A percentile compares a stretch with the other conserved stretches of the same genome.
phyloP scores from a whole-genome alignment of 371 early-diverging fungal species.

The Phascolomyces articulosus region DNA sequence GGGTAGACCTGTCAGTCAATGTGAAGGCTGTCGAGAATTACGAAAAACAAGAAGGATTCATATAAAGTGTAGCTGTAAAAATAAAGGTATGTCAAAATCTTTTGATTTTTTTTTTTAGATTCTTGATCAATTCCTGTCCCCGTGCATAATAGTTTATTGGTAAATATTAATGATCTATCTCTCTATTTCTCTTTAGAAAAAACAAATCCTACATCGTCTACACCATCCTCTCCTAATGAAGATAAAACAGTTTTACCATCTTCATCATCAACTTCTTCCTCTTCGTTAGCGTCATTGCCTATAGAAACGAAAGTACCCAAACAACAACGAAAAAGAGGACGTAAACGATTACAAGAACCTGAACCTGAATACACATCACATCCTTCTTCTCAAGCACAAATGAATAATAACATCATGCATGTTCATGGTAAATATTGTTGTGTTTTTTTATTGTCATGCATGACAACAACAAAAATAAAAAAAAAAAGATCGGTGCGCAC shows the following conservation, averaged over 20 bases:
- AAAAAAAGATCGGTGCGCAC: too few relatives aligned
- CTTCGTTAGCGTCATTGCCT: not conserved
- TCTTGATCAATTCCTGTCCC: too few relatives aligned
- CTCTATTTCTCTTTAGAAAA: too few relatives aligned
- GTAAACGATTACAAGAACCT: not conserved
- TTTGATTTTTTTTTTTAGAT: too few relatives aligned
- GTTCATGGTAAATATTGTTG: not conserved
- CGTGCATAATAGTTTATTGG: too few relatives aligned
- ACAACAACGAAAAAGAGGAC: not conserved
- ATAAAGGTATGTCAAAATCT: not conserved
- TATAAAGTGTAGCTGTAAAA: conserved; percentile 70
- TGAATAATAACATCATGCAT: conserved; percentile 2
- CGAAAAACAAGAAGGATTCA: conserved; percentile 75
- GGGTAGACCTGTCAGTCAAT: conserved; percentile 82
- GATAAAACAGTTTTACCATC: not conserved
- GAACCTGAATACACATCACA: not conserved
- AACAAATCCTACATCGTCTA: not conserved
- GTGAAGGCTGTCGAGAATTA: conserved; percentile 69
- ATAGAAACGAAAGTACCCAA: not conserved
- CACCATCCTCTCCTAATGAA: too few relatives aligned
- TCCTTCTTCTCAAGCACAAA: too few relatives aligned
- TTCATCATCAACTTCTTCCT: not conserved
- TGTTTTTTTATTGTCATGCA: not conserved
- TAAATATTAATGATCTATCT: too few relatives aligned
- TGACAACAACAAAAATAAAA: too few relatives aligned